Percentiles rank a stretch among this genome's conserved stretches.
Evolutionary conservation across 805 yeast genomes (phyloP).

Genomic region (Sugiyamaella mastotermitis): DNA sequence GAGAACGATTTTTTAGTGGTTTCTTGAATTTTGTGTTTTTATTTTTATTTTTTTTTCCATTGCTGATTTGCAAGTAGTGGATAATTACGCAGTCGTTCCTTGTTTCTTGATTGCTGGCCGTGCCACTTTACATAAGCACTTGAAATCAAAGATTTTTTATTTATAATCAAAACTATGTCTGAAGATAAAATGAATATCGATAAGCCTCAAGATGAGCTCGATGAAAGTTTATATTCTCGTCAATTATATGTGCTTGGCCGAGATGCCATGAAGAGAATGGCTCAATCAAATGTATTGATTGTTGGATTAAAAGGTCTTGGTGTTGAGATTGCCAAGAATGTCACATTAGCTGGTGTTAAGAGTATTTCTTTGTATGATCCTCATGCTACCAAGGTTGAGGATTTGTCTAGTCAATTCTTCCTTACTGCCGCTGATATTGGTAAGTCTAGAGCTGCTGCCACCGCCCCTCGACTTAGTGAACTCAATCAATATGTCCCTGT

Average conservation of each 20-base stretch:
- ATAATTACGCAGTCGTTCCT: too few species aligned
- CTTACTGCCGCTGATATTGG: conserved; percentile 70
- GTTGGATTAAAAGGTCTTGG: conserved; percentile 92
- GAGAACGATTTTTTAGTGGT: too few species aligned
- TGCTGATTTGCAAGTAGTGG: too few species aligned
- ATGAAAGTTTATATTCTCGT: conserved; percentile 92
- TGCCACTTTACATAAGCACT: too few species aligned
- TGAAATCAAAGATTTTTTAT: too few species aligned
- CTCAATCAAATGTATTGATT: conserved; percentile 82
- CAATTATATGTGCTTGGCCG: conserved; percentile 94
- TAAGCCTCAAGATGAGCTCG: conserved; percentile 45
- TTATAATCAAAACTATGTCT: too few species aligned
- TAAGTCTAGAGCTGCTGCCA: conserved; percentile 63
- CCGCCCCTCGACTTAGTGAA: conserved; percentile 66
- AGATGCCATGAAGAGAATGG: conserved; percentile 98
- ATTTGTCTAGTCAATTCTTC: conserved; percentile 87
- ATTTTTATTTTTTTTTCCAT: too few species aligned
- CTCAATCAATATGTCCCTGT: conserved; percentile 89
- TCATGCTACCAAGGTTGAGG: conserved; percentile 53
- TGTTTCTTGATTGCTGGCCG: too few species aligned
- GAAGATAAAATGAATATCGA: conserved; percentile 27
- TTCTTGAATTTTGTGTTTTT: too few species aligned
- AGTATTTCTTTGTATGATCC: conserved; percentile 84
- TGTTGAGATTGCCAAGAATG: conserved; percentile 92
- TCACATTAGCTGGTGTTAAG: conserved; percentile 96